Evolutionary conservation across 345 rosid species (phyloP), one percentile per base, ranked within the genome.

Genomic region (Ceriops decandra): DNA sequence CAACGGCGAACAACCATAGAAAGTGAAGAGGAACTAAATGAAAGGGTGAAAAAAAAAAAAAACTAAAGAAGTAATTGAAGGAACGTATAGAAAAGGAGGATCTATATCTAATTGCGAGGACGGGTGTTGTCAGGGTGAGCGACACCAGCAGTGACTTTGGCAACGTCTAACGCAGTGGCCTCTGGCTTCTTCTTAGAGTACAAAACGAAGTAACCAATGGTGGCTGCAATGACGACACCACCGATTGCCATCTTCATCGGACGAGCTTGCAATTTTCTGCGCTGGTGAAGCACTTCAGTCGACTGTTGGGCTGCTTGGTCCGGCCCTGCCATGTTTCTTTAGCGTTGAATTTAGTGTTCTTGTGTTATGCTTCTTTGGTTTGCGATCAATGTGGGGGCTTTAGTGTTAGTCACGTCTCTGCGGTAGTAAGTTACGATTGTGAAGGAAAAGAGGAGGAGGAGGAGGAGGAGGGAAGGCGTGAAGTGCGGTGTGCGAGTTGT

Each of bases 151-250:
- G 84, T 47, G 70, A 84, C 96, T 70, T 80, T 88, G 52, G 92
- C 96, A 1, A 88, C 95, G 2, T 90, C 98, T 19, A 80, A 56
- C 0, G 92, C 96, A 0, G 91, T 68, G 35, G 87, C 80, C 52
- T 85, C 85, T 27, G 85, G 84, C 73, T 83, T 81, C 78, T 84
- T 86, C 73, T 82, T 85, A 71, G 86, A 64, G 42, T 77, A 87
- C 71, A 88, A 66, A 15, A 83, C 86, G 0, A 78, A 36, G 79
- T 81, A 92, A 3, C 88, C 92, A 32, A 87, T 24, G 11, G 81
- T 60, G 42, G 79, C 82, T 0, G 74, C 78, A 27, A 78, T 26
- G 4, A 76, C 84, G 20, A 63, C 15, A 21, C 89, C 91, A 10
- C 74, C 81, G 0, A 82, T 31, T 9, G 83, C 91, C 68, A 82